phyloP scores from a whole-genome alignment of 108 stramenopile genomes.

The Nitzschia inconspicua region DNA sequence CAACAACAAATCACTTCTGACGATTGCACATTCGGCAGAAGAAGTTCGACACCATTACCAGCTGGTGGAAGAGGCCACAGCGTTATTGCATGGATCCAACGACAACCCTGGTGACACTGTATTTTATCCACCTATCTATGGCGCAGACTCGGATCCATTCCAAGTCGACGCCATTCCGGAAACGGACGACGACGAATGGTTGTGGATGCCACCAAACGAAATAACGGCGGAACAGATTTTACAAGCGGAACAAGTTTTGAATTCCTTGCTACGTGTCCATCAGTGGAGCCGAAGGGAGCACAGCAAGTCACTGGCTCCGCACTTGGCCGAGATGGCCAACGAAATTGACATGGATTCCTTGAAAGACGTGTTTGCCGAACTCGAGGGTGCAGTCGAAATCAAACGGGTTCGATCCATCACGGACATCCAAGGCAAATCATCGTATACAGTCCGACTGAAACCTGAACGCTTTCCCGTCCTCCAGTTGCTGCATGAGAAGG shows the following conservation, averaged over 20 bases:
- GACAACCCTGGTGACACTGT: not conserved
- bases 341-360: constrained; percentile 12
- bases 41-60: constrained; percentile 56
- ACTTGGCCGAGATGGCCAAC: constrained; percentile 37
- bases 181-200: constrained; percentile 84
- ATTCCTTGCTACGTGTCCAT: constrained; percentile 42
- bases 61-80: constrained; percentile 49
- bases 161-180: constrained; percentile 35
- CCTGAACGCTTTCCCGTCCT: constrained; percentile 51
- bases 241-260: constrained; percentile 69
- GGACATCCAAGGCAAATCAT: constrained; percentile 16
- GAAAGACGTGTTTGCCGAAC: constrained; percentile 16
- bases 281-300: constrained; percentile 43
- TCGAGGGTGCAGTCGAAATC: constrained; percentile 47
- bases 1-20: not conserved
- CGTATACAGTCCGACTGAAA: constrained; percentile 54
- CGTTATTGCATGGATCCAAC: constrained; percentile 10
- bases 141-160: constrained; percentile 26
- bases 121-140: constrained; percentile 61
- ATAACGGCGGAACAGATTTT: constrained; percentile 56
- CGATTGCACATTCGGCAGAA: constrained; percentile 46
- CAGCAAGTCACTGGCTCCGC: constrained; percentile 26
- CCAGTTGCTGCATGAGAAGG: constrained; percentile 35
- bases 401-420: constrained; percentile 23
- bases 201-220: constrained; percentile 37